phyloP scores from a whole-genome alignment of 345 rosid species.

The Balakata baccata region DNA sequence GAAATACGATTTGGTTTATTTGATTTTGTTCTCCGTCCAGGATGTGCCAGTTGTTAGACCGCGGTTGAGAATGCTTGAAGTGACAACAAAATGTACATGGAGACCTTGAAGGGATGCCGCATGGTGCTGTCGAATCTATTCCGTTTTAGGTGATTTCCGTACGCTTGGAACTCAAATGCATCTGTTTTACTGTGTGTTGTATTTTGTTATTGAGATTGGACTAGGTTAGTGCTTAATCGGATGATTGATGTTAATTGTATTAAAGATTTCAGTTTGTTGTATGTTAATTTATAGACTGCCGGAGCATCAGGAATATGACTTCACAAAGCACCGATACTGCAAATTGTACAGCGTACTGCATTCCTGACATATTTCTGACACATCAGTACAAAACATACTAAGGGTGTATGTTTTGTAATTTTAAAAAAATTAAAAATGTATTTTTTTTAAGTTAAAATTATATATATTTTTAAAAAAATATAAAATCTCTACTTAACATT shows the following conservation, averaged over 20 bases:
- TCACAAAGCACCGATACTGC: too few relatives aligned
- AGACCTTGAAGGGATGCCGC: conserved; percentile 39
- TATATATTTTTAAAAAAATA: too few relatives aligned
- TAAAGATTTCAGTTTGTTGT: neutral
- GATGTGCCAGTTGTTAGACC: conserved; percentile 53
- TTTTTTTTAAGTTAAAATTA: too few relatives aligned
- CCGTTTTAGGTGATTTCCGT: conserved; percentile 60
- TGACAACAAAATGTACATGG: conserved; percentile 21
- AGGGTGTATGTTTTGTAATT: too few relatives aligned
- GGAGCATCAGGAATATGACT: neutral
- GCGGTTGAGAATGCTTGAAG: conserved; percentile 51
- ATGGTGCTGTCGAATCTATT: conserved; percentile 58
- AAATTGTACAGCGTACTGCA: too few relatives aligned
- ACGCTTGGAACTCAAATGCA: neutral
- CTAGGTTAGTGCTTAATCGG: neutral
- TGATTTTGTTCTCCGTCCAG: conserved; percentile 31
- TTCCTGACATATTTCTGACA: too few relatives aligned
- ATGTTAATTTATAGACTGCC: neutral
- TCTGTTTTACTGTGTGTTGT: too few relatives aligned
- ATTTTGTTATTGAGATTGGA: too few relatives aligned
- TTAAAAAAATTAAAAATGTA: too few relatives aligned
- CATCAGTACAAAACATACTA: too few relatives aligned
- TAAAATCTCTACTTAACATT: too few relatives aligned
- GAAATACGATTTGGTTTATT: neutral
- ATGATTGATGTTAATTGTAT: neutral